Evolutionary conservation across 2,329 filamentous ascomycete species (phyloP).

Genomic region (Verticillium tricorpus): DNA sequence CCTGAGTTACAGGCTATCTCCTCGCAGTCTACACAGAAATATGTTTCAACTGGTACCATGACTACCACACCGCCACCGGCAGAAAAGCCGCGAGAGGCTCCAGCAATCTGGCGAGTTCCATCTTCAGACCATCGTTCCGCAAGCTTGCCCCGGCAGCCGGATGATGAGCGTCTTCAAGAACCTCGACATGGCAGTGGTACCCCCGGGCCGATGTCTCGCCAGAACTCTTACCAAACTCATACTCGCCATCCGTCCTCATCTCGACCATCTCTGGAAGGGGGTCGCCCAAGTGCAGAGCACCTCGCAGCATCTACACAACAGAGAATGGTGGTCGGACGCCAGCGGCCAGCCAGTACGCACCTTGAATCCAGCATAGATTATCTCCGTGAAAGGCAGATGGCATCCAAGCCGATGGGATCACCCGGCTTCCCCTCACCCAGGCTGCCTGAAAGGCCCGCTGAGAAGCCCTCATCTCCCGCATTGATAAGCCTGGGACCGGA

Average conservation of each 20-base stretch:
- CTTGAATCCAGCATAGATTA: constrained; percentile 80
- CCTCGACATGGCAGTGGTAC: constrained; percentile 14
- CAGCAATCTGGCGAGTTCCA: constrained; percentile 13
- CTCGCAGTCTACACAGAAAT: constrained; percentile 34
- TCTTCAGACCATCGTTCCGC: constrained; percentile 20
- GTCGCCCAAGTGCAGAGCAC: constrained; percentile 60
- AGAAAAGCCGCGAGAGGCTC: constrained; percentile 37
- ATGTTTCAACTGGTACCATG: constrained; percentile 70
- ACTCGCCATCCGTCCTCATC: constrained; percentile 43
- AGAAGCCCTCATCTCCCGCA: constrained; percentile 36
- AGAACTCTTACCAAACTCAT: constrained; percentile 11
- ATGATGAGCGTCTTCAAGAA: constrained; percentile 16
- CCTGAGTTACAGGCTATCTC: constrained; percentile 57
- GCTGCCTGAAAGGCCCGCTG: constrained; percentile 26
- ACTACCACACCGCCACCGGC: constrained; percentile 57
- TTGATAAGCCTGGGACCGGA: constrained; percentile 28
- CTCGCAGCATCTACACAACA: constrained; percentile 37
- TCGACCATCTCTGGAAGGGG: constrained; percentile 67
- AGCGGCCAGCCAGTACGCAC: constrained; percentile 76
- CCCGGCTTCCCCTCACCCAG: constrained; percentile 29
- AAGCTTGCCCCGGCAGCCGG: constrained; percentile 21
- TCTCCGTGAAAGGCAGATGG: constrained; percentile 69
- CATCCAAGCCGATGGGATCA: constrained; percentile 34
- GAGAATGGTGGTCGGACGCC: constrained; percentile 45
- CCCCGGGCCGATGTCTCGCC: constrained; percentile 2